These are phyloP conservation scores for Lodderomyces margitis DNA, from an alignment of 1,139 yeast genomes.

Conservation along the genomic window DNA sequence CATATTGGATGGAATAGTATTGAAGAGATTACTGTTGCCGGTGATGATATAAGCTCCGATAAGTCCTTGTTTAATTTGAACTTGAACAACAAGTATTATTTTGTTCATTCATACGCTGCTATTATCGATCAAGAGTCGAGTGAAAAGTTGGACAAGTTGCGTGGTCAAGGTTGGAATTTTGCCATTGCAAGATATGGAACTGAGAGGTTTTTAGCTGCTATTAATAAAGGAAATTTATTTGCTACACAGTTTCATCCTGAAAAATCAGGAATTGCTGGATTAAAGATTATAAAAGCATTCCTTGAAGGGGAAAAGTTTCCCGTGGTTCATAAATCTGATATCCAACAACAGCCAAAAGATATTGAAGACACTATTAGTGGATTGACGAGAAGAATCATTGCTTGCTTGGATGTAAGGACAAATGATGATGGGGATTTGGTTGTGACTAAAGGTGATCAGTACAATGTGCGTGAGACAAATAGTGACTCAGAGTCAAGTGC, in stretches of 20 bases:
- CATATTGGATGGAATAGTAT: conserved; percentile 90
- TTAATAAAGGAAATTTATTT: conserved; percentile 71
- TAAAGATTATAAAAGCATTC: conserved; percentile 70
- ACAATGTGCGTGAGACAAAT: conserved; percentile 85
- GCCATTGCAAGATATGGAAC: conserved; percentile 74
- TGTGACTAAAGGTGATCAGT: conserved; percentile 97
- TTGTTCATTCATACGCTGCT: conserved; percentile 92
- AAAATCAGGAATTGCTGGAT: conserved; percentile 89
- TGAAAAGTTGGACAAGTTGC: conserved; percentile 26
- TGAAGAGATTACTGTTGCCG: conserved; percentile 18
- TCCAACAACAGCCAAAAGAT: conserved; percentile 18
- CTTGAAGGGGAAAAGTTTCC: conserved; percentile 48
- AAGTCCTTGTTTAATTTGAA: conserved; percentile 59
- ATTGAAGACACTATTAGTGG: conserved; percentile 61
- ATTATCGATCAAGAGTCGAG: conserved; percentile 41
- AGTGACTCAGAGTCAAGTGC: conserved; percentile 31
- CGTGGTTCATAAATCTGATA: conserved; percentile 19
- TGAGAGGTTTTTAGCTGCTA: conserved; percentile 82
- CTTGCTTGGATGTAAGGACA: conserved; percentile 94
- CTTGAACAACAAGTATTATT: conserved; percentile 73
- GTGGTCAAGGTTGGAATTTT: conserved; percentile 68
- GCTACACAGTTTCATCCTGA: conserved; percentile 99
- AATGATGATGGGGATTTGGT: conserved; percentile 93
- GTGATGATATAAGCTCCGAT: conserved; percentile 14
- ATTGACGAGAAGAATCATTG: conserved; percentile 84